Base-by-base conservation (phyloP, 176 grass and related monocot genomes). In the Juncus inflexus region DNA sequence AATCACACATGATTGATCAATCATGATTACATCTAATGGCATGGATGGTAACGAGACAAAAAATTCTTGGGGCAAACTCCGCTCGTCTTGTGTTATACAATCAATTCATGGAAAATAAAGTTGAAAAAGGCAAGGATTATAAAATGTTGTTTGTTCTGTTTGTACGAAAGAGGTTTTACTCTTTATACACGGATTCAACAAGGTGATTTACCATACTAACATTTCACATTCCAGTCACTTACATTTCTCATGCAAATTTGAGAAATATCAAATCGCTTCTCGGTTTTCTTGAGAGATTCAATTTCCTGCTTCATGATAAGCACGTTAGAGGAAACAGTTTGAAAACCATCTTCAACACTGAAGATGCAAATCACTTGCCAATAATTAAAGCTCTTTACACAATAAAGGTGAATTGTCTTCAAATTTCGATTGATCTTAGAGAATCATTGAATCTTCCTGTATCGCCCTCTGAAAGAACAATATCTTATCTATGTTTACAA, bases 181-280 rank as follows among this genome's bases (percentile, higher is more conserved):
- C 2, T 49, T 8, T 66, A 56, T 60, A 40, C 36, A 4, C 10
- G 9, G 11, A 69, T 8, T 52, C 43, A 9, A 50, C 3, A 19
- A 37, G 9, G 37, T 77, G 75, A 13, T 61, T 77, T 40, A 67
- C 13, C 3, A 39, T 6, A 7, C 47, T 77, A 1, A 13, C 9
- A 7, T 12, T 61, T 35, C 64, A 77, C 66, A 5, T 77, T 11
- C 75, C 75, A 52, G 52, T 4, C 36, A 10, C 63, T 77, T 60
- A 37, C 11, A 43, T 69, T 58, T 69, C 75, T 15, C 12, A 66
- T 15, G n/a, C 3, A 2, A 50, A 52, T 16, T 69, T 37, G 2
- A 6, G 35, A 52, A 16, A 38, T 3, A 77, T 77, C 4, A 15
- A 49, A 35, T 4, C 11, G 11, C 64, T 77, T 51, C 50, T 77